Evolutionary conservation across 208 protist genomes (phyloP).

Genomic region (Crithidia thermophila): DNA sequence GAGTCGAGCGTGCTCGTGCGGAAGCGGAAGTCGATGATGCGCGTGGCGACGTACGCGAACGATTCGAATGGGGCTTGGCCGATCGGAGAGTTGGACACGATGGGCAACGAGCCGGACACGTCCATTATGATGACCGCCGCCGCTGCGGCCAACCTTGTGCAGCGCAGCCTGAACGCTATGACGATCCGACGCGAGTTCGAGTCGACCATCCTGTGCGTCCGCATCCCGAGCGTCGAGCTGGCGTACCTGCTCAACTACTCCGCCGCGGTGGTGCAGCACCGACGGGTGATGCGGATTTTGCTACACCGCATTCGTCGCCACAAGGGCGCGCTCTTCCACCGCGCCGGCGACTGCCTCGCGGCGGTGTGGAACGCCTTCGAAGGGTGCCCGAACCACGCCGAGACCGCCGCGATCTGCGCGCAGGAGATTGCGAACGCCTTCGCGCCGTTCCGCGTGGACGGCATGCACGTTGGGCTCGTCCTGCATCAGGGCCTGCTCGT

Average conservation of each 20-base stretch:
- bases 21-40: slow-evolving; percentile 5
- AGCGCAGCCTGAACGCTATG: slow-evolving; percentile 41
- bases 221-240: slow-evolving; percentile 58
- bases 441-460: slow-evolving; percentile 47
- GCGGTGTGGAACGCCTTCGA: slow-evolving; percentile 90
- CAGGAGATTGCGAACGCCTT: slow-evolving; percentile 65
- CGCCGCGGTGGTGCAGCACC: slow-evolving; percentile 65
- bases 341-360: slow-evolving; percentile 70
- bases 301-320: slow-evolving; percentile 69
- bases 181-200: slow-evolving; percentile 52
- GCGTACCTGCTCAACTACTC: slow-evolving; percentile 75
- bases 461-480: slow-evolving; percentile 77
- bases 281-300: slow-evolving; percentile 76
- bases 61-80: background rate
- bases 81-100: slow-evolving; percentile 1
- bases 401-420: slow-evolving; percentile 70
- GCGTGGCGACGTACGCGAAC: background rate
- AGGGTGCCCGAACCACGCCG: slow-evolving; percentile 69
- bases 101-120: background rate
- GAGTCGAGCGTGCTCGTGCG: background rate
- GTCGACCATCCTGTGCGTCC: slow-evolving; percentile 68
- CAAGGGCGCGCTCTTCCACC: slow-evolving; percentile 74
- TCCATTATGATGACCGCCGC: background rate
- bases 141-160: background rate
- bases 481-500: slow-evolving; percentile 81